These are phyloP conservation scores for Suillus hirtellus DNA, from an alignment of 768 basidiomycete species.

Conservation along the genomic window DNA sequence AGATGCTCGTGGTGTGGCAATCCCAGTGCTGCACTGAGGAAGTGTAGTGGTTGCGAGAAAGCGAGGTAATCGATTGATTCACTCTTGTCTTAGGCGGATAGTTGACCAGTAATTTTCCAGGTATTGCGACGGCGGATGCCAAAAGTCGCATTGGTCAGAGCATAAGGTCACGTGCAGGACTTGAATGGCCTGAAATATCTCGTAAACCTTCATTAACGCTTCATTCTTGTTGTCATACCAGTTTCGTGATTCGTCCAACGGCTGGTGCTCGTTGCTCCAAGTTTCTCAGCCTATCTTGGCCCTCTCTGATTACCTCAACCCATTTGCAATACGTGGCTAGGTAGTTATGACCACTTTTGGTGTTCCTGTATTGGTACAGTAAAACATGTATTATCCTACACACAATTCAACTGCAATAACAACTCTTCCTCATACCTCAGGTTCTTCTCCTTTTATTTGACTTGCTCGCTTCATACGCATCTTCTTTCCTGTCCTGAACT, in stretches of 20 bases:
- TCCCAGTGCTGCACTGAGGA: constrained; percentile 56
- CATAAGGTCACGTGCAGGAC: constrained; percentile 33
- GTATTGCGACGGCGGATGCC: constrained; percentile 45
- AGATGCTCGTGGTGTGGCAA: constrained; percentile 67
- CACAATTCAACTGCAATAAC: neutral
- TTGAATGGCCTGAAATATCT: constrained; percentile 8
- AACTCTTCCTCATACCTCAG: constrained; percentile 10
- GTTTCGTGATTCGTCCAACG: neutral
- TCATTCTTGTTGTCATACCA: neutral
- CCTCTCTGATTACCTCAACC: too few relatives aligned
- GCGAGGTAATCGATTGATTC: constrained; percentile 35
- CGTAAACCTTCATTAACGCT: neutral
- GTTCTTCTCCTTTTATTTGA: constrained; percentile 48
- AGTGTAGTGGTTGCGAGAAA: constrained; percentile 47
- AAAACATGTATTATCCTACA: constrained; percentile 5
- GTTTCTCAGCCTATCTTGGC: neutral
- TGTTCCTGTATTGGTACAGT: constrained; percentile 1
- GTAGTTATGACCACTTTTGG: neutral
- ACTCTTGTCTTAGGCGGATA: neutral
- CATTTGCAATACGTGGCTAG: too few relatives aligned
- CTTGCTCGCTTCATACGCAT: constrained; percentile 57
- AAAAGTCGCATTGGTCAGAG: constrained; percentile 40
- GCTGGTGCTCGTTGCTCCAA: too few relatives aligned
- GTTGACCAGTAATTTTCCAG: constrained; percentile 22
- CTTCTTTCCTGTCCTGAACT: constrained; percentile 72